Conservation (phyloP, 192 early-diverging fungal species). For the Coemansia sp. region DNA sequence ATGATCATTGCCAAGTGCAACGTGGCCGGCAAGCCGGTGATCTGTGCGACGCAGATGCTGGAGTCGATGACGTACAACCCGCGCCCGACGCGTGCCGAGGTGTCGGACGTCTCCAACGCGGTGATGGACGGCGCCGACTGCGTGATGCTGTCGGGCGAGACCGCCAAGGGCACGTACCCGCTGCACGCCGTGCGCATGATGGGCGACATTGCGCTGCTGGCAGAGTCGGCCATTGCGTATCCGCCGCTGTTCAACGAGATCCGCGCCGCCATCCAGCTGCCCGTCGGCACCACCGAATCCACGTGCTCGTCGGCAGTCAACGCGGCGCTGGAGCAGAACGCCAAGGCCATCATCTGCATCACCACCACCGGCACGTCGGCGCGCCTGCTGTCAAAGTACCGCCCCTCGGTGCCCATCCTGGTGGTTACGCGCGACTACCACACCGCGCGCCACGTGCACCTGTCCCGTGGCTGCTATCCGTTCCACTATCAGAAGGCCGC, state of each 20-base stretch:
- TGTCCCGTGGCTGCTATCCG: slow-evolving; percentile 78
- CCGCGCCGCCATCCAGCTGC: slow-evolving; percentile 66
- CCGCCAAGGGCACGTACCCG: slow-evolving; percentile 92
- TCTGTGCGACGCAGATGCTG: slow-evolving; percentile 98
- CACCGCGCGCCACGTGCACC: slow-evolving; percentile 69
- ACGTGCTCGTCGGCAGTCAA: slow-evolving; percentile 87
- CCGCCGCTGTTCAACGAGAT: slow-evolving; percentile 89
- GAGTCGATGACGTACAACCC: slow-evolving; percentile 96
- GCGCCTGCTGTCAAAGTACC: slow-evolving; percentile 88
- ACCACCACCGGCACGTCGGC: slow-evolving; percentile 88
- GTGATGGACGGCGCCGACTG: slow-evolving; percentile 97
- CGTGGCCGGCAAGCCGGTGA: slow-evolving; percentile 91
- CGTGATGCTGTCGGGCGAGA: slow-evolving; percentile 99
- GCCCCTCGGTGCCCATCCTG: slow-evolving; percentile 86
- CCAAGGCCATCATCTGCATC: slow-evolving; percentile 84
- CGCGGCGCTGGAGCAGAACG: slow-evolving; percentile 76
- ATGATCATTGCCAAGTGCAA: slow-evolving; percentile 99
- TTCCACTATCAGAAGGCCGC: slow-evolving; percentile 62
- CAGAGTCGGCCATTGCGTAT: slow-evolving; percentile 93
- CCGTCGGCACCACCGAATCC: slow-evolving; percentile 84
- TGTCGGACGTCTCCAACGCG: slow-evolving; percentile 97
- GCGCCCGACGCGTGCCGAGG: slow-evolving; percentile 97
- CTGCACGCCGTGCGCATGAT: slow-evolving; percentile 90
- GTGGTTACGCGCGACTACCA: slow-evolving; percentile 80
- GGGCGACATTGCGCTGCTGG: slow-evolving; percentile 85